Evolutionary conservation across 2,329 filamentous ascomycete genomes (phyloP), one percentile per base, ranked within the genome.

Genomic region (Aspergillus persii): DNA sequence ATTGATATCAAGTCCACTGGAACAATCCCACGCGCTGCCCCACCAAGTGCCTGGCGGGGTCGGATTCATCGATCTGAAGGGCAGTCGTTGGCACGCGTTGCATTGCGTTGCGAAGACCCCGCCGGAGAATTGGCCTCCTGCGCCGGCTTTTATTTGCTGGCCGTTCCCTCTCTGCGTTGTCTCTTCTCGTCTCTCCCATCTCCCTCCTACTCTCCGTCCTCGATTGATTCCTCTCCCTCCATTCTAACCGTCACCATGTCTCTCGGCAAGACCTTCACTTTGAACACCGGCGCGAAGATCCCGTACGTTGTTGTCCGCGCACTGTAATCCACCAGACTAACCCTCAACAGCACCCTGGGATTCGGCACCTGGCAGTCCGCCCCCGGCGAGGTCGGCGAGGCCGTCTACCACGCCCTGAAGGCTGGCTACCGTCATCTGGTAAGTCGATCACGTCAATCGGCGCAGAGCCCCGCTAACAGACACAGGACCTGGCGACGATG

Each of bases 341-440:
- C 49, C 6, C n/a, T 31, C 2, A 46, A 12, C 50, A 76, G 74
- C 61, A 71, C 73, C 59, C 65, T 76, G 64, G 74, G 74, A 59
- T 77, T 76, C 56, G 74, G 74, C 53, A 77, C 74, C 59, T 77
- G 74, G 74, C 74, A 77, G 60, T 73, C 74, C 44, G 71, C 67
- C 58, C 74, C 74, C 56, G 74, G 74, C 48, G 65, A 76, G 64
- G 74, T 77, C 52, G 74, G 74, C 39, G 71, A 74, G 63, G 71
- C 74, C 27, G 74, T 77, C 58, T 77, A 74, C 60, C 64, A 76
- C 61, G 74, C 74, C 48, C 61, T 77, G 58, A 76, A 76, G 65
- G 71, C 70, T 33, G 74, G 74, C 50, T 77, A 77, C 66, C 74
- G 74, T 63, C 74, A 77, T 60, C 59, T 77, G 64, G 72, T 75